Evolutionary conservation across 805 yeast genomes (phyloP), one percentile per base, ranked within the genome.

Genomic region (Metschnikowia aberdeeniae): DNA sequence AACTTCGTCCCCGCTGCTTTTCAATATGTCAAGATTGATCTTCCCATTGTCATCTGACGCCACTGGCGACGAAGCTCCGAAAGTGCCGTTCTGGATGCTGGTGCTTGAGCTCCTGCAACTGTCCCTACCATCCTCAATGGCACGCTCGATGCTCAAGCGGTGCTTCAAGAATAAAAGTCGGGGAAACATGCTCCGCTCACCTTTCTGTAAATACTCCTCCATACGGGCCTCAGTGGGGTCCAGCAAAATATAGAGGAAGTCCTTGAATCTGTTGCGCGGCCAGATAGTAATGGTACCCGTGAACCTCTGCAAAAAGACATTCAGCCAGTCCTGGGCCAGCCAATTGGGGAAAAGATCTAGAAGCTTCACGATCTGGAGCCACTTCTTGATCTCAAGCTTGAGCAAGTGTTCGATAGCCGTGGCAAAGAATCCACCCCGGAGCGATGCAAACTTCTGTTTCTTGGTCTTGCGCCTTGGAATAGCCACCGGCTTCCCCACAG

Each of bases 291-390:
- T 81, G 0, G 86, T 75, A 1, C 95, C 95, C 37, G 82, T 77
- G 57, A 86, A 86, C 47, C 75, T 68, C 65, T 86, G 95, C 26
- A 86, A 64, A 75, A 86, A 86, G 13, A 86, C 74, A 56, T 78
- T 81, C 52, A 87, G 82, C 92, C 92, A 86, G 62, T 86, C 93
- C 60, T 82, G 88, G 54, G 83, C 84, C 68, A 82, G 63, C 35
- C 84, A 60, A 48, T 77, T 76, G 2, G 95, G 95, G 38, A 84
- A 67, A 20, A 86, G 66, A 48, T 85, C 88, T 41, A 86, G 70
- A 12, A 78, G 75, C 40, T 81, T 78, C 34, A 84, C 72, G 52
- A 86, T 70, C 54, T 82, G 80, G 38, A 86, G 61, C 89, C 93
- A 86, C 61, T 86, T 86, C n/a, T 76, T 74, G 48, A 85, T 81